Percentiles rank a stretch among this genome's conserved stretches.
These are phyloP conservation scores for Fusarium falciforme DNA, from an alignment of 2,329 filamentous ascomycete species.

Conservation along the genomic window DNA sequence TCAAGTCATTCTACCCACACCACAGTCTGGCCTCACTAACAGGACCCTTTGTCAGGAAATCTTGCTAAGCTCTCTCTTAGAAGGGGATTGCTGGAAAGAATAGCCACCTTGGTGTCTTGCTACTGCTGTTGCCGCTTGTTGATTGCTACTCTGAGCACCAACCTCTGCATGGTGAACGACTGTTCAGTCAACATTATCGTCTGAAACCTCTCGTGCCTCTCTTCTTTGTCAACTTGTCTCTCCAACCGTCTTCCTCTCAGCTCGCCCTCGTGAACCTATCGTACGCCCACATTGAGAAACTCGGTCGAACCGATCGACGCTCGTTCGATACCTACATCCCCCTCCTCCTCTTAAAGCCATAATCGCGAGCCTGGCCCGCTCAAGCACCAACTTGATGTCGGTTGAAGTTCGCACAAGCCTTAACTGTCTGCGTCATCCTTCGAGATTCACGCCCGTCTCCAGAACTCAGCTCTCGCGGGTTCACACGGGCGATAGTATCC, in stretches of 20 bases:
- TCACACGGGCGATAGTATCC: conserved; percentile 68
- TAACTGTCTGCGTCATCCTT: conserved; percentile 67
- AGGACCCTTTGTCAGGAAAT: conserved; percentile 38
- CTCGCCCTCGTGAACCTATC: conserved; percentile 13
- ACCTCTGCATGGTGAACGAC: conserved; percentile 12
- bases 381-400: conserved; percentile 67
- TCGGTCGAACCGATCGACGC: conserved; percentile 15
- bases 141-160: conserved; percentile 26
- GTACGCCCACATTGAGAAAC: neutral
- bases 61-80: conserved; percentile 36
- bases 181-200: conserved; percentile 12
- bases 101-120: conserved; percentile 41
- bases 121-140: conserved; percentile 37
- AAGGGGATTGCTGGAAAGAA: conserved; percentile 41
- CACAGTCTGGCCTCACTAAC: conserved; percentile 33
- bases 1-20: conserved; percentile 10
- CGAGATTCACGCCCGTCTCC: conserved; percentile 68
- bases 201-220: conserved; percentile 7
- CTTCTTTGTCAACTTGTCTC: conserved; percentile 7
- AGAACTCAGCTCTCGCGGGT: conserved; percentile 65
- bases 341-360: conserved; percentile 20
- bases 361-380: conserved; percentile 44
- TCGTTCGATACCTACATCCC: conserved; percentile 11
- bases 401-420: conserved; percentile 67
- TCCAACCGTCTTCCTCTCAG: neutral